Conservation (phyloP, 225 moss, liverwort and hornwort genomes). For the Straminergon stramineum region DNA sequence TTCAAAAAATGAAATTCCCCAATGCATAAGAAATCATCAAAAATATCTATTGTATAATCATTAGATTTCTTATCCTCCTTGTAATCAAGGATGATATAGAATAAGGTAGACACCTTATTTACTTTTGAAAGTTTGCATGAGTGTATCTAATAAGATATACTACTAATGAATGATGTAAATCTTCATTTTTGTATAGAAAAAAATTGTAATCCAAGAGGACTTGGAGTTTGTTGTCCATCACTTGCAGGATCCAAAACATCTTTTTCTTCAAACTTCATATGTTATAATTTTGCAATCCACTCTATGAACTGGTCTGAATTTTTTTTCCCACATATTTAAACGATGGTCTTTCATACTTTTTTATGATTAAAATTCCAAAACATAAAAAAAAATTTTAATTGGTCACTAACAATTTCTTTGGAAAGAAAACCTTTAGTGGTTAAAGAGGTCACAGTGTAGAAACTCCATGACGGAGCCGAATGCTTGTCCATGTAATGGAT, state of each 20-base stretch:
- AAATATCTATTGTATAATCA: background rate
- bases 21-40: background rate
- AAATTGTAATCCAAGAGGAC: rapidly evolving
- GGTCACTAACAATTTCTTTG: background rate
- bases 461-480: background rate
- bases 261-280: background rate
- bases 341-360: background rate
- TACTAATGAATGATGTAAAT: background rate
- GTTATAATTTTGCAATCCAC: background rate
- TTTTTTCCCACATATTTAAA: background rate
- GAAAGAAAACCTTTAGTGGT: no score
- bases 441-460: background rate
- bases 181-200: background rate
- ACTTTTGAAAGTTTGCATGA: background rate
- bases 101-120: background rate
- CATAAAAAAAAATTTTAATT: background rate
- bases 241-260: background rate
- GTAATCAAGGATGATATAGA: background rate
- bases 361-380: background rate
- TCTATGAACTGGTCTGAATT: rapidly evolving
- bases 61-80: background rate
- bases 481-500: background rate
- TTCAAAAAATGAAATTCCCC: background rate
- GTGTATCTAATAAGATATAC: background rate
- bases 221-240: rapidly evolving